phyloP scores from a whole-genome alignment of 2,329 filamentous ascomycete species.

The Aspergillus oerlinghausenensis region DNA sequence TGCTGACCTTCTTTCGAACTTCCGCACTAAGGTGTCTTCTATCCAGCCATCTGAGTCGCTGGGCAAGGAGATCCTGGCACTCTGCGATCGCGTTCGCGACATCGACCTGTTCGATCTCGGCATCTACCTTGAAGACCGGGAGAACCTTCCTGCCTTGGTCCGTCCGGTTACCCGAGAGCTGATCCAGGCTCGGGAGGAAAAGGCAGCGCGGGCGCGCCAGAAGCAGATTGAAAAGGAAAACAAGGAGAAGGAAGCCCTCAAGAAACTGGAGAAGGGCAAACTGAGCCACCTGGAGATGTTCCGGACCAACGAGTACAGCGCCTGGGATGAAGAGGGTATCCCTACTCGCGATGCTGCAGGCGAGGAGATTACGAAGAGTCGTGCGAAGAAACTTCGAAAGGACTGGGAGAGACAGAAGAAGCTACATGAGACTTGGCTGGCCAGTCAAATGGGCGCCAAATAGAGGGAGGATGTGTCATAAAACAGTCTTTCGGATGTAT shows the following conservation, averaged over 20 bases:
- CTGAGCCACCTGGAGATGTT: slow-evolving; percentile 58
- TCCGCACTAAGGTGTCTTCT: slow-evolving; percentile 38
- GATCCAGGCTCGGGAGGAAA: slow-evolving; percentile 51
- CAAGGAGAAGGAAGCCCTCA: slow-evolving; percentile 36
- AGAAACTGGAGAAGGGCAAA: slow-evolving; percentile 52
- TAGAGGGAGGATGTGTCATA: not conserved
- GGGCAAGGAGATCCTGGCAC: slow-evolving; percentile 66
- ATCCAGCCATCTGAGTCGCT: slow-evolving; percentile 46
- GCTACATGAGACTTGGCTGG: slow-evolving; percentile 19
- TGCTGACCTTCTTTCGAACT: slow-evolving; percentile 43
- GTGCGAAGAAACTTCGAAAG: slow-evolving; percentile 78
- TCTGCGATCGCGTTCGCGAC: slow-evolving; percentile 79
- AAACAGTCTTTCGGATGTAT: not conserved
- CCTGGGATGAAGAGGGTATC: slow-evolving; percentile 78
- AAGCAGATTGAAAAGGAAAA: slow-evolving; percentile 47
- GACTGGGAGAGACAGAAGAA: slow-evolving; percentile 90
- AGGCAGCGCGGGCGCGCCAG: slow-evolving; percentile 46
- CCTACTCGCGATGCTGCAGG: slow-evolving; percentile 74
- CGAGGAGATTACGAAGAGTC: slow-evolving; percentile 73
- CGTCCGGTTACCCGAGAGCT: slow-evolving; percentile 59
- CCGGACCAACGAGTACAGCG: slow-evolving; percentile 58
- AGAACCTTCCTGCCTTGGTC: slow-evolving; percentile 66
- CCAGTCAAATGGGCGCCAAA: not conserved
- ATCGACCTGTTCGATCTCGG: slow-evolving; percentile 74
- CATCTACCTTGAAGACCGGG: slow-evolving; percentile 82